Percentiles rank a stretch among this genome's conserved stretches.
These are phyloP conservation scores for Rubia occidens DNA, from an alignment of 305 asterid species.

Conservation along the genomic window DNA sequence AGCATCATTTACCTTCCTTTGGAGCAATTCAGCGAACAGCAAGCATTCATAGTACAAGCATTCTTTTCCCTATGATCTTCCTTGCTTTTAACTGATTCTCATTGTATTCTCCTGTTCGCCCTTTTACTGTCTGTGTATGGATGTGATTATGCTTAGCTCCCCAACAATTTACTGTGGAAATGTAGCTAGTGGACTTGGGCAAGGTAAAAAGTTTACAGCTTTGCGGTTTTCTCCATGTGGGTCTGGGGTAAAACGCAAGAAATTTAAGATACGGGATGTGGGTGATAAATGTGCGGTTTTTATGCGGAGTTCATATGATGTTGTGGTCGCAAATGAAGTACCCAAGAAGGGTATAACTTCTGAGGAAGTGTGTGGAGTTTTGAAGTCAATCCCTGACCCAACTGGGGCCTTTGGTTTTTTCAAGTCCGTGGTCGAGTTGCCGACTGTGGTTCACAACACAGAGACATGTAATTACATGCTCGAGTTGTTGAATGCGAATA, in stretches of 20 bases:
- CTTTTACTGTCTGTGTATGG: conserved; percentile 34
- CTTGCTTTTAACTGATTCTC: conserved; percentile 19
- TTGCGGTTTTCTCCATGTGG: conserved; percentile 29
- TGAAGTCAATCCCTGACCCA: conserved; percentile 51
- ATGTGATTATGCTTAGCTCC: conserved; percentile 38
- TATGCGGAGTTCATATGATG: conserved; percentile 42
- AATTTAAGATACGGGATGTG: conserved; percentile 30
- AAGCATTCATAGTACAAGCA: not conserved
- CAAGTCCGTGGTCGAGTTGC: conserved; percentile 40
- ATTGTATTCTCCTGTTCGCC: conserved; percentile 15
- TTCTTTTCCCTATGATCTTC: conserved; percentile 2
- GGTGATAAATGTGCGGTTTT: conserved; percentile 28
- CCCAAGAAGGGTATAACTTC: conserved; percentile 36
- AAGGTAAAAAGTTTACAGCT: conserved; percentile 31
- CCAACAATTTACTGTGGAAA: conserved; percentile 39
- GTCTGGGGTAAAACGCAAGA: conserved; percentile 36
- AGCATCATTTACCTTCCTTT: not conserved
- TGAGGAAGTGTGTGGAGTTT: conserved; percentile 45
- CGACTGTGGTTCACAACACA: conserved; percentile 62
- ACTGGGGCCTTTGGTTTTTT: conserved; percentile 50
- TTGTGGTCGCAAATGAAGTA: conserved; percentile 24
- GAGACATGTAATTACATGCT: conserved; percentile 87
- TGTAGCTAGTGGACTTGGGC: conserved; percentile 26
- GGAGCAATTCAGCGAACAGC: conserved; percentile 12
- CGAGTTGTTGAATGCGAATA: conserved; percentile 58